Conservation (phyloP, 2,329 filamentous ascomycete genomes). For the Cercospora beticola region DNA sequence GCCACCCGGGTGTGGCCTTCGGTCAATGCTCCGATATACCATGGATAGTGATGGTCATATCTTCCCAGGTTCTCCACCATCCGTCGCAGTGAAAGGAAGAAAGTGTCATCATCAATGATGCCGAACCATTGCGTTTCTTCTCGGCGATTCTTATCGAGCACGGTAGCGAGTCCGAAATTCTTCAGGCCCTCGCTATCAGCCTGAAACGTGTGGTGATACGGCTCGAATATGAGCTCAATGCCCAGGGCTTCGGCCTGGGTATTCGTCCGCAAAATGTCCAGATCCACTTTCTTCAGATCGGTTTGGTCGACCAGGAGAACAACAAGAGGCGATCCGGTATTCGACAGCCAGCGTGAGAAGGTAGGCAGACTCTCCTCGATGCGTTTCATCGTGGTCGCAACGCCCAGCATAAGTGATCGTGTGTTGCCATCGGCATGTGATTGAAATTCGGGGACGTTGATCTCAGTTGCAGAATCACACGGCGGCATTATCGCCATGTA, state of each 20-base stretch:
- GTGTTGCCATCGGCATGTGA: slow-evolving; percentile 21
- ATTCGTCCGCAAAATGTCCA: slow-evolving; percentile 15
- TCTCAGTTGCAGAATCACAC: slow-evolving; percentile 17
- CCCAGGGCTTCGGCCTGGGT: slow-evolving; percentile 19
- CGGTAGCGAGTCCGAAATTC: slow-evolving; percentile 31
- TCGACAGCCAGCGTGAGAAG: slow-evolving; percentile 30
- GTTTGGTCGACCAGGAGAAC: slow-evolving; percentile 29
- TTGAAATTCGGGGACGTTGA: slow-evolving; percentile 26
- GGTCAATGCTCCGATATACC: slow-evolving; percentile 32
- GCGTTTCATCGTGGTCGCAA: slow-evolving; percentile 29
- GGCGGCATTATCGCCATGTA: slow-evolving; percentile 21
- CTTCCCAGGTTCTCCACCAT: slow-evolving; percentile 27
- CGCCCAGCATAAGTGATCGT: slow-evolving; percentile 28
- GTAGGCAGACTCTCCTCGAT: slow-evolving; percentile 28
- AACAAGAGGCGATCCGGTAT: slow-evolving; percentile 30
- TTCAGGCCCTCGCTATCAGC: slow-evolving; percentile 28
- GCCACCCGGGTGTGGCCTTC: slow-evolving; percentile 30
- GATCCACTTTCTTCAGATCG: slow-evolving; percentile 18
- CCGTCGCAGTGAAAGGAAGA: slow-evolving; percentile 31
- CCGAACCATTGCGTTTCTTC: slow-evolving; percentile 30
- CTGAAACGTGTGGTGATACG: slow-evolving; percentile 21
- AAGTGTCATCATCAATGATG: slow-evolving; percentile 35
- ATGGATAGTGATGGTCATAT: slow-evolving; percentile 24
- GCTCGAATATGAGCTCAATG: slow-evolving; percentile 29
- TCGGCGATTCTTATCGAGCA: slow-evolving; percentile 22